Base-by-base conservation (phyloP, 1,284 basidiomycete species). In the Leccinum angustisporum region DNA sequence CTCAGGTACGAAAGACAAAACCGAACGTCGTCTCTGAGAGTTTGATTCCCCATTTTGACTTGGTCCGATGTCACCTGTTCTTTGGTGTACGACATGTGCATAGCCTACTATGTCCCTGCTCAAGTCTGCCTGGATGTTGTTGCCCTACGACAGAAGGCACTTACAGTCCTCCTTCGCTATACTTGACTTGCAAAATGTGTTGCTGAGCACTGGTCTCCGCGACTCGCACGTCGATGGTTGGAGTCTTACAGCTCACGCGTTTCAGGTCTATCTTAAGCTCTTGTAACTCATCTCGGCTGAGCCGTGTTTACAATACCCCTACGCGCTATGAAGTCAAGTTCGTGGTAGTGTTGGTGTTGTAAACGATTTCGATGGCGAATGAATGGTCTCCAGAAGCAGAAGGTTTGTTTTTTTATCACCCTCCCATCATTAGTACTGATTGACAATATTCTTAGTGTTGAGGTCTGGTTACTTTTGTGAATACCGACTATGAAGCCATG, bases 261-360 rank as follows among this genome's bases (percentile, higher is more conserved):
- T 67, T 62, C 50, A 62, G 16, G 43, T 21, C 30, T 18, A 36
- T 59, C 51, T 48, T 38, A 54, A 52, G 31, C 25, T 18, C 57
- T 9, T 5, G 25, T 34, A 34, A 31, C 4, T 18, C 51, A 53
- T 33, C 51, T 53, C 51, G 31, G 30, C 50, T 51, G 50, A 51
- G 50, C 25, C 25, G 16, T 25, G 50, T 16, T 16, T 30, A 30
- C 27, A 30, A 14, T 27, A n/a, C 21, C 7, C n/a, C 14, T n/a
- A 8, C 11, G 9, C 6, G 7, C 10, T 9, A 51, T 7, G 36
- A 50, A 50, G 48, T 8, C 21, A 10, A 34, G 56, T 46, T 31
- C 10, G 21, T 48, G 13, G 48, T 33, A 36, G 38, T 52, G 8
- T 0, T 10, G 13, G 16, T 16, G 33, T 27, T 38, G 14, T 34